These are phyloP conservation scores for Phtheirospermum japonicum DNA, from an alignment of 257 asterid species.

Conservation along the genomic window DNA sequence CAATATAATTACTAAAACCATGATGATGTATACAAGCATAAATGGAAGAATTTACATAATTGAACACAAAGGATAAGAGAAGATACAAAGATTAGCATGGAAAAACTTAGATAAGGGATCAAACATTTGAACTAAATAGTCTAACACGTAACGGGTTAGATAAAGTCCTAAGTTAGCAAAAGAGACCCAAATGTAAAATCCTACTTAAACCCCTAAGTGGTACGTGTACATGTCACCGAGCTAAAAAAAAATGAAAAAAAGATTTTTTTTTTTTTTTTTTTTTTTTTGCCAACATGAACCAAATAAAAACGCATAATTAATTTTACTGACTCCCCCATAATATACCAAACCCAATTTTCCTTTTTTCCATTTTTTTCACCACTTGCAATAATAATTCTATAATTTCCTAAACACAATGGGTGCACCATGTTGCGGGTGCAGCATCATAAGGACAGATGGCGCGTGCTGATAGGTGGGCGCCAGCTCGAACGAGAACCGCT, in stretches of 20 bases:
- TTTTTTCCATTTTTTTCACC: background rate
- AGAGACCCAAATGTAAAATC: constrained; percentile 19
- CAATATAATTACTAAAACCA: constrained; percentile 20
- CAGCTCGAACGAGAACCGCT: constrained; percentile 61
- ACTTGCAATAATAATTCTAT: constrained; percentile 25
- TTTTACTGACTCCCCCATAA: background rate
- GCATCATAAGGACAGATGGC: constrained; percentile 60
- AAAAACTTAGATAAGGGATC: too few relatives aligned
- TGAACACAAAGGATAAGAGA: too few relatives aligned
- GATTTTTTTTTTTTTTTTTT: too few relatives aligned
- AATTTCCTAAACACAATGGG: constrained; percentile 71
- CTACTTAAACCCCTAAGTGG: too few relatives aligned
- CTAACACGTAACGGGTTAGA: too few relatives aligned
- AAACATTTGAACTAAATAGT: too few relatives aligned
- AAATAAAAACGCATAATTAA: background rate
- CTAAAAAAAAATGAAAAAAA: background rate
- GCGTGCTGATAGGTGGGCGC: constrained; percentile 72
- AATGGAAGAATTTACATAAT: constrained; percentile 36
- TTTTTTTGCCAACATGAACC: too few relatives aligned
- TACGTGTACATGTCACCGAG: background rate
- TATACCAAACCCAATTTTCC: background rate
- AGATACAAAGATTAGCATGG: too few relatives aligned
- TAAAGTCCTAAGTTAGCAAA: too few relatives aligned
- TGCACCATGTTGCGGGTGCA: constrained; percentile 83
- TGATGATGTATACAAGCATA: constrained; percentile 29